Percentiles rank a stretch among this genome's conserved stretches.
These are phyloP conservation scores for Phytophthora sp. DNA, from an alignment of 352 stramenopile genomes.

Conservation along the genomic window DNA sequence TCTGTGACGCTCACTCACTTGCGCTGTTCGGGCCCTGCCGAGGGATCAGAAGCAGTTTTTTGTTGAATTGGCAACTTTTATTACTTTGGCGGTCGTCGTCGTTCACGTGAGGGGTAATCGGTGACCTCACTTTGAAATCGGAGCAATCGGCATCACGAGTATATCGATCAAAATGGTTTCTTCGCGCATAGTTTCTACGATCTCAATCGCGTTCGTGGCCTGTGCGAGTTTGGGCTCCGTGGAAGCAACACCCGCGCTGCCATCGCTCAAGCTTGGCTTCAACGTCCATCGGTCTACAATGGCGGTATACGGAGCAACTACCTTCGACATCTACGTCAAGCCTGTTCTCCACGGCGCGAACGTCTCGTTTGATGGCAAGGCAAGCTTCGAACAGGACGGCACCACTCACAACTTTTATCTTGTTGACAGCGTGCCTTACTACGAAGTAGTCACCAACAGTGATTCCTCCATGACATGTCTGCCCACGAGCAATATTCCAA, in stretches of 20 bases:
- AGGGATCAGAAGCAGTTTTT: slow-evolving; percentile 25
- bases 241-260: slow-evolving; percentile 12
- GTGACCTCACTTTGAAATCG: slow-evolving; percentile 19
- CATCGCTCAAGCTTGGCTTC: slow-evolving; percentile 44
- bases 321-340: slow-evolving; percentile 50
- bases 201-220: neutral
- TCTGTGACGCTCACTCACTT: neutral
- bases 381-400: slow-evolving; percentile 34
- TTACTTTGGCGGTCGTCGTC: neutral
- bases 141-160: neutral
- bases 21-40: slow-evolving; percentile 7
- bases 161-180: slow-evolving; percentile 14
- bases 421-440: slow-evolving; percentile 41
- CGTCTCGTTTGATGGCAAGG: slow-evolving; percentile 47
- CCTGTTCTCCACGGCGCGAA: slow-evolving; percentile 24
- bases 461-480: slow-evolving; percentile 20
- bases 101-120: neutral
- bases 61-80: slow-evolving; percentile 2
- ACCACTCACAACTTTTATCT: slow-evolving; percentile 47
- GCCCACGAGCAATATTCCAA: slow-evolving; percentile 22
- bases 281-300: slow-evolving; percentile 54
- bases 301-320: slow-evolving; percentile 36
- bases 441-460: slow-evolving; percentile 9
- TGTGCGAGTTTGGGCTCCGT: neutral
- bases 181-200: neutral